phyloP scores from a whole-genome alignment of 192 early-diverging fungal genomes.

The Coemansia sp. region DNA sequence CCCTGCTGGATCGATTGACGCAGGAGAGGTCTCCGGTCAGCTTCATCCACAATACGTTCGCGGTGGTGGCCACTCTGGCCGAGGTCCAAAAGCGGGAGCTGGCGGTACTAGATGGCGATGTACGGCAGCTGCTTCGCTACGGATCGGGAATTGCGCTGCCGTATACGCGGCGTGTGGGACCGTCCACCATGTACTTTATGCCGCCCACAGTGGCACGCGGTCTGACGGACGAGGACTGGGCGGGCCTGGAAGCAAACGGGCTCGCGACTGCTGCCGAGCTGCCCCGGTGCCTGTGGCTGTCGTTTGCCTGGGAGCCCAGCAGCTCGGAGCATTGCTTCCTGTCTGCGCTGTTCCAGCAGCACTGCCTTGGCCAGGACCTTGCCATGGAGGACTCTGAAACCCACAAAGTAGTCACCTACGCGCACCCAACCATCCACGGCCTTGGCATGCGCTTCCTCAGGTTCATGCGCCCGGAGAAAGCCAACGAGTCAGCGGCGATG shows the following conservation, averaged over 20 bases:
- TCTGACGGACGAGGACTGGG: constrained; percentile 7
- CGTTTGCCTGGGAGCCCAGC: constrained; percentile 35
- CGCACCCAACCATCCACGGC: constrained; percentile 26
- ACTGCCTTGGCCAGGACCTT: constrained; percentile 16
- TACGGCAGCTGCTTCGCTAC: constrained; percentile 7
- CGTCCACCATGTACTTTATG: constrained; percentile 30
- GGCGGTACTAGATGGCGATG: constrained; percentile 15
- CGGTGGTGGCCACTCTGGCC: constrained; percentile 19
- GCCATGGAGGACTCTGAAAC: constrained; percentile 18
- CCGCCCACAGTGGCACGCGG: constrained; percentile 16
- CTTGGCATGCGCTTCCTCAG: constrained; percentile 35
- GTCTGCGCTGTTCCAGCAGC: constrained; percentile 8
- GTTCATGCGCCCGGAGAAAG: neutral
- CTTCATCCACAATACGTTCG: constrained; percentile 45
- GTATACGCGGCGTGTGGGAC: constrained; percentile 28
- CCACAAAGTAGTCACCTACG: constrained; percentile 5
- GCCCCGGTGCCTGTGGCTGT: constrained; percentile 23
- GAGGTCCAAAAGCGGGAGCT: constrained; percentile 40
- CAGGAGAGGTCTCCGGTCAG: constrained; percentile 19
- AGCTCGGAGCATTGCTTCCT: constrained; percentile 23
- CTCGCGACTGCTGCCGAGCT: constrained; percentile 7
- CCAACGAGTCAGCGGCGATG: neutral
- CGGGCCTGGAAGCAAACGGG: constrained; percentile 1
- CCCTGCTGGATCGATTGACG: constrained; percentile 24
- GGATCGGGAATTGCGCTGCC: constrained; percentile 40